Percentiles rank a stretch among this genome's conserved stretches.
phyloP scores from a whole-genome alignment of 768 basidiomycete genomes.

The Auriscalpium vulgare region DNA sequence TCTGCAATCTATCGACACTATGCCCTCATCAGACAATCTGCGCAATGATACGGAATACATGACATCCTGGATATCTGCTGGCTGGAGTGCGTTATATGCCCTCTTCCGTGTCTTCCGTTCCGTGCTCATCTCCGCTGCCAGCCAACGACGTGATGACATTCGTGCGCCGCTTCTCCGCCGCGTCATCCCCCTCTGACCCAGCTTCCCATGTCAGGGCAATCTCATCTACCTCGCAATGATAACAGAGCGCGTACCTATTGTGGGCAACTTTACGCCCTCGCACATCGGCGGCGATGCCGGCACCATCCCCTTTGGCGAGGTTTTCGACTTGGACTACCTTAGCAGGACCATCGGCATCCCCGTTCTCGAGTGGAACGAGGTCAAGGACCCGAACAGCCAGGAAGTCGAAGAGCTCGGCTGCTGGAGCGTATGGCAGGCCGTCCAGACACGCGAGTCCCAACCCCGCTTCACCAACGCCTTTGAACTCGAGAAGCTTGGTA shows the following conservation, averaged over 20 bases:
- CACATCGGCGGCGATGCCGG: conserved; percentile 29
- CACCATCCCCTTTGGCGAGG: conserved; percentile 28
- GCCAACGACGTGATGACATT: conserved; percentile 78
- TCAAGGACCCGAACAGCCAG: conserved; percentile 27
- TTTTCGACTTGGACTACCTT: conserved; percentile 34
- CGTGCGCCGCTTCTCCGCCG: conserved; percentile 25
- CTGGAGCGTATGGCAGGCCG: conserved; percentile 35
- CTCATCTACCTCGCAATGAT: conserved; percentile 33
- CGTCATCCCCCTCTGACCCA: not conserved
- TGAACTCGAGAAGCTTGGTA: conserved; percentile 23
- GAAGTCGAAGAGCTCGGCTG: conserved; percentile 32
- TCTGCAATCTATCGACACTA: too few relatives aligned
- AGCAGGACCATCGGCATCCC: conserved; percentile 26
- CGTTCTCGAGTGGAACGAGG: conserved; percentile 35
- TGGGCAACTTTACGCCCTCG: conserved; percentile 33
- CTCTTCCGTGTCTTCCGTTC: not conserved
- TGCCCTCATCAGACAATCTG: conserved; percentile 44
- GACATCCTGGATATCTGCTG: conserved; percentile 69
- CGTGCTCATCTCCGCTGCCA: conserved; percentile 17
- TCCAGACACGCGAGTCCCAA: conserved; percentile 19
- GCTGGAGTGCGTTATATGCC: conserved; percentile 44
- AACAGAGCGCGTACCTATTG: conserved; percentile 31
- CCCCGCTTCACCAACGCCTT: conserved; percentile 22
- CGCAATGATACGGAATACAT: conserved; percentile 54
- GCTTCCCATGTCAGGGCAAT: conserved; percentile 21